These are phyloP conservation scores for Bassia scoparia DNA, from an alignment of 148 eudicot genomes.

Conservation along the genomic window DNA sequence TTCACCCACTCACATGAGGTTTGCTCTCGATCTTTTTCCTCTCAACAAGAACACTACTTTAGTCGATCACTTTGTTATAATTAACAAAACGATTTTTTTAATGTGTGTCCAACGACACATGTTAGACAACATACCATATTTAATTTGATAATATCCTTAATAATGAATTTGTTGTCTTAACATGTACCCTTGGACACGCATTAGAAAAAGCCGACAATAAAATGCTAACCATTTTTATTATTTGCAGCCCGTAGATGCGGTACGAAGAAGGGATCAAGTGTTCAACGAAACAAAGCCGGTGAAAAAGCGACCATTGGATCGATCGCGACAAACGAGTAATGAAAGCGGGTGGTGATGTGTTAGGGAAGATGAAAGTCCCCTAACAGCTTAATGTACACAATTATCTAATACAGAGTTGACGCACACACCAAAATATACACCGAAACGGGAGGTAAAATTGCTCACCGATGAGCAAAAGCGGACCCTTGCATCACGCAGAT, in stretches of 20 bases:
- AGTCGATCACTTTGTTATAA: no score
- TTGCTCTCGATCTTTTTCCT: background rate
- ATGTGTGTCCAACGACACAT: no score
- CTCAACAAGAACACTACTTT: background rate
- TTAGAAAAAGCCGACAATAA: no score
- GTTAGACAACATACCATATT: no score
- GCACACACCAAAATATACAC: conserved; percentile 70
- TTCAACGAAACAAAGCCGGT: conserved; percentile 79
- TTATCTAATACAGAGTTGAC: conserved; percentile 72
- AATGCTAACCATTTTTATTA: no score
- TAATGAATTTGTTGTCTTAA: no score
- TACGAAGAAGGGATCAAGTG: conserved; percentile 53
- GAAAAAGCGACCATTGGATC: conserved; percentile 58
- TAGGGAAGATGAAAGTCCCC: conserved; percentile 63
- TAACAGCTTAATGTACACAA: conserved; percentile 74
- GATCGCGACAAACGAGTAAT: conserved; percentile 67
- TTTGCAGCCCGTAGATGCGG: conserved; percentile 49
- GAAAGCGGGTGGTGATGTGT: conserved; percentile 50
- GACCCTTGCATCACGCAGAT: conserved; percentile 76
- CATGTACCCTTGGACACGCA: no score
- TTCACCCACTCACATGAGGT: conserved; percentile 96
- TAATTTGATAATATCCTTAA: no score
- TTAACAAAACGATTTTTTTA: no score
- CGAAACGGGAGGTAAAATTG: conserved; percentile 63
- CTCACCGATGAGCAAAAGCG: conserved; percentile 52